Conservation (phyloP, 2,329 filamentous ascomycete species). For the Fusarium newnesense region DNA sequence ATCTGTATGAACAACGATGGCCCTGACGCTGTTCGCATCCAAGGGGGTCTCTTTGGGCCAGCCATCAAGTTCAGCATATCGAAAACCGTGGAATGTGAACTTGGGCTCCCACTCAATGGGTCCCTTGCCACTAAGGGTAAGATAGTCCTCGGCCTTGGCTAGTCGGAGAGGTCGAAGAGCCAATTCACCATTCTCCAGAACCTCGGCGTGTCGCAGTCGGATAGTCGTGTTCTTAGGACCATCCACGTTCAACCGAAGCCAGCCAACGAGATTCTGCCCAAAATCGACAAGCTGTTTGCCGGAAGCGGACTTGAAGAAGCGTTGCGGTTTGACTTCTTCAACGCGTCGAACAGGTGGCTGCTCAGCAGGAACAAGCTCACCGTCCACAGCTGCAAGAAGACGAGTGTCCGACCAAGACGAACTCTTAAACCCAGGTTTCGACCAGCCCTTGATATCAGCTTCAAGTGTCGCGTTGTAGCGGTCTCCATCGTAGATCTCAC, state of each 20-base stretch:
- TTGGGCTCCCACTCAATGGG: slow-evolving; percentile 43
- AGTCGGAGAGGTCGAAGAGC: slow-evolving; percentile 52
- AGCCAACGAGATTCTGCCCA: slow-evolving; percentile 67
- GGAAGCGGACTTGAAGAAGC: slow-evolving; percentile 51
- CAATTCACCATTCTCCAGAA: slow-evolving; percentile 61
- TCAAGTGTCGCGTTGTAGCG: slow-evolving; percentile 56
- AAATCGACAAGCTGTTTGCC: slow-evolving; percentile 64
- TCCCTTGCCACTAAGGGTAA: not conserved
- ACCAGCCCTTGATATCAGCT: slow-evolving; percentile 41
- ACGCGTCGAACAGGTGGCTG: slow-evolving; percentile 53
- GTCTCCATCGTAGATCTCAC: slow-evolving; percentile 64
- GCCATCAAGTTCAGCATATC: slow-evolving; percentile 60
- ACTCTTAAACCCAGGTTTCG: slow-evolving; percentile 50
- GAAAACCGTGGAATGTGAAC: slow-evolving; percentile 67
- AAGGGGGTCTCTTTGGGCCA: slow-evolving; percentile 49
- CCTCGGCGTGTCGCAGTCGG: slow-evolving; percentile 63
- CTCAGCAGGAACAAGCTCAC: slow-evolving; percentile 47
- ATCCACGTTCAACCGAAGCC: slow-evolving; percentile 52
- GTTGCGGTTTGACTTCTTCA: slow-evolving; percentile 45
- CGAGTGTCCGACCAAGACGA: slow-evolving; percentile 49
- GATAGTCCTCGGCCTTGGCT: slow-evolving; percentile 55
- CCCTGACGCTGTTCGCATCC: slow-evolving; percentile 36
- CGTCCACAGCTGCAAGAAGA: not conserved
- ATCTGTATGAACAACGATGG: slow-evolving; percentile 60
- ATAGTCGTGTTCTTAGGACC: slow-evolving; percentile 55